Conservation (phyloP, 306 rosid species). For the Psophocarpus tetragonolobus region DNA sequence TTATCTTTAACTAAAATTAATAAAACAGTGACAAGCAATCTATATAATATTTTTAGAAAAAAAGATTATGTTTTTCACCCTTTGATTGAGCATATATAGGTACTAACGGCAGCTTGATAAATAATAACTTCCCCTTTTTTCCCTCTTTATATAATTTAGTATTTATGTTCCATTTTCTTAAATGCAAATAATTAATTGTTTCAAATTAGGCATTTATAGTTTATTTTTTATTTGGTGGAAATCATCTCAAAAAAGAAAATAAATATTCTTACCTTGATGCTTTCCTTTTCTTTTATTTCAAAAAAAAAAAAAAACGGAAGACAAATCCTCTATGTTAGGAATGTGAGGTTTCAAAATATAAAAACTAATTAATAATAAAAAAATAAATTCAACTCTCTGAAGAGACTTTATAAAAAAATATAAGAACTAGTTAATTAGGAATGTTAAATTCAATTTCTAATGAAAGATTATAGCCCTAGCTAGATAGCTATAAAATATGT, state of each 20-base stretch:
- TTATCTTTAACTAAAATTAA: background rate
- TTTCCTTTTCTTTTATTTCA: background rate
- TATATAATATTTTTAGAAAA: background rate
- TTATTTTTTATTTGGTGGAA: background rate
- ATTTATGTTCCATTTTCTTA: background rate
- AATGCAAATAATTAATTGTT: background rate
- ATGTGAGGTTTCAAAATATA: background rate
- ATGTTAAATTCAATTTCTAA: background rate
- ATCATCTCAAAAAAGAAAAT: slow-evolving; percentile 9
- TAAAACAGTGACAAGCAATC: background rate
- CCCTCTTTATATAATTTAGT: background rate
- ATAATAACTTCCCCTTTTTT: background rate
- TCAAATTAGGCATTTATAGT: background rate
- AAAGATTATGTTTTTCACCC: background rate
- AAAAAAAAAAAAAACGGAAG: background rate
- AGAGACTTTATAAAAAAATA: too few relatives aligned
- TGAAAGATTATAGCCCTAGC: background rate
- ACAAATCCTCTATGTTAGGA: background rate
- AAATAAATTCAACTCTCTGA: too few relatives aligned
- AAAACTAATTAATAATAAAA: background rate
- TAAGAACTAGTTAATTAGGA: background rate
- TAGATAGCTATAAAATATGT: background rate
- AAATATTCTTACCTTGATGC: background rate
- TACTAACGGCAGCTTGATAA: background rate
- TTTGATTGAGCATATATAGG: background rate